These are phyloP conservation scores for Kodamaea hsintzibuensis DNA, from an alignment of 805 yeast species.

Conservation along the genomic window DNA sequence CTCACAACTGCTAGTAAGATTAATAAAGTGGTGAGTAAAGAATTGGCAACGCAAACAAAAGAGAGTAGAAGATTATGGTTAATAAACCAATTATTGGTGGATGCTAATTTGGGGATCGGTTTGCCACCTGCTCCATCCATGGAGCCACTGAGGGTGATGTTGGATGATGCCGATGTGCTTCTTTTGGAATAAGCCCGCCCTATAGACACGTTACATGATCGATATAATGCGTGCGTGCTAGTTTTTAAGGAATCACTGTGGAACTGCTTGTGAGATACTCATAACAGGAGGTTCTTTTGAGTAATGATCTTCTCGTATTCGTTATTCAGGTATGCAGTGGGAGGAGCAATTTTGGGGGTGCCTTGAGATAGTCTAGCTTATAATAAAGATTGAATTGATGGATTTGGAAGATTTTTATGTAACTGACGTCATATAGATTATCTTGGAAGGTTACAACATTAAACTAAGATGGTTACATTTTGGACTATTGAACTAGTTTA, in stretches of 20 bases:
- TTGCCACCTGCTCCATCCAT: slow-evolving; percentile 25
- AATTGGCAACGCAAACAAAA: slow-evolving; percentile 25
- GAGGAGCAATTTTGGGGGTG: neutral
- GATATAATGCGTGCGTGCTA: too few relatives aligned
- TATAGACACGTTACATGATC: too few relatives aligned
- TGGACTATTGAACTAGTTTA: neutral
- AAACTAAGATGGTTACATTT: too few relatives aligned
- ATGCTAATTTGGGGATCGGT: slow-evolving; percentile 41
- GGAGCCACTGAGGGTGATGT: slow-evolving; percentile 15
- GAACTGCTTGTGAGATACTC: too few relatives aligned
- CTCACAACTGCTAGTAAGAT: slow-evolving; percentile 41
- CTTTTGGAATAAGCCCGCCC: slow-evolving; percentile 4
- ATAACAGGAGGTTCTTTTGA: too few relatives aligned
- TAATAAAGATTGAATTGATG: neutral
- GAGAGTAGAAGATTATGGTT: slow-evolving; percentile 41
- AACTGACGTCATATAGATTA: neutral
- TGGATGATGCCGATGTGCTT: slow-evolving; percentile 19
- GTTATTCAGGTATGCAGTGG: neutral
- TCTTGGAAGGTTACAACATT: too few relatives aligned
- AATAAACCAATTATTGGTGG: slow-evolving; percentile 43
- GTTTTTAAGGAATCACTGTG: too few relatives aligned
- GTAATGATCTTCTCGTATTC: too few relatives aligned
- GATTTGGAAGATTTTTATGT: neutral
- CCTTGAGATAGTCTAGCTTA: neutral
- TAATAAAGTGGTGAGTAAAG: slow-evolving; percentile 33